Conservation (phyloP, 2,329 filamentous ascomycete genomes). For the Mycosphaerella sp. region DNA sequence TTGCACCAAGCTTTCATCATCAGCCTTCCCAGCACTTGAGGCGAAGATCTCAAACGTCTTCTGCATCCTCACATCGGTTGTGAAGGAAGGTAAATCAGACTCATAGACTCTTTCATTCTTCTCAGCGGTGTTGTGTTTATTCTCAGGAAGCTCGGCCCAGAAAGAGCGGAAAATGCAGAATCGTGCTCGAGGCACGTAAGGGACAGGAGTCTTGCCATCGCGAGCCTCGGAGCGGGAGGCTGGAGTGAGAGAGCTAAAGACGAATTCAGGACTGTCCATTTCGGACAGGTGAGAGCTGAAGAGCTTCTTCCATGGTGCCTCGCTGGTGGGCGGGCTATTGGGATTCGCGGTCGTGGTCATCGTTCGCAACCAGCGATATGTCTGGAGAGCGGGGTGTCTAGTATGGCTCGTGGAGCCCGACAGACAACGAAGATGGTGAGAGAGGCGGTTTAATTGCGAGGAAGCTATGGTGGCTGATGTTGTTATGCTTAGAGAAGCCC, state of each 20-base stretch:
- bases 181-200: conserved; percentile 54
- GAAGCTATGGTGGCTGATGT: conserved; percentile 30
- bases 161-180: conserved; percentile 82
- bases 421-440: conserved; percentile 37
- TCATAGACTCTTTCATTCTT: conserved; percentile 65
- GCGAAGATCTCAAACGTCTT: conserved; percentile 68
- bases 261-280: conserved; percentile 46
- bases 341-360: conserved; percentile 42
- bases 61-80: conserved; percentile 81
- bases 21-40: conserved; percentile 43
- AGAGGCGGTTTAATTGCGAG: conserved; percentile 20
- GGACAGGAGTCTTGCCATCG: conserved; percentile 33
- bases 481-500: not conserved
- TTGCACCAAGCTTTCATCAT: conserved; percentile 37
- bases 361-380: conserved; percentile 25
- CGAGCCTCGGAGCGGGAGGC: conserved; percentile 21
- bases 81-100: conserved; percentile 74
- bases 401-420: conserved; percentile 23
- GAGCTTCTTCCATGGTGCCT: conserved; percentile 47
- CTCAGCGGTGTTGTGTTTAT: conserved; percentile 65
- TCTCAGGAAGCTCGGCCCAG: conserved; percentile 65
- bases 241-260: conserved; percentile 45
- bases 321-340: conserved; percentile 30
- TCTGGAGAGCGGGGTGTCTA: not conserved
- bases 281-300: conserved; percentile 47